Conservation (phyloP, 306 rosid genomes). For the Dryas octopetala region DNA sequence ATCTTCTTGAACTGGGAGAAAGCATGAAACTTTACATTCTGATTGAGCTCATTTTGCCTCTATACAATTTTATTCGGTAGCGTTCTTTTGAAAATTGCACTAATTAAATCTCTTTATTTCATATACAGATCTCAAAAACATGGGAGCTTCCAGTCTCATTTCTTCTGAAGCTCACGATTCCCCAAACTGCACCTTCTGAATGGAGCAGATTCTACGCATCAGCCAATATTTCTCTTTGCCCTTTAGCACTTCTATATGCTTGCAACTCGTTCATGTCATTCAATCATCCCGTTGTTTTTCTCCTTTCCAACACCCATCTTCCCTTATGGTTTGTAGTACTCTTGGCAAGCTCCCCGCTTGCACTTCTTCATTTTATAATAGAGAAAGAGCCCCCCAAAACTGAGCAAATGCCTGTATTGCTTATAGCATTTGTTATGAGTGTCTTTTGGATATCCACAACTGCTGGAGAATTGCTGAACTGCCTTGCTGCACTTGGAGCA, state of each 20-base stretch:
- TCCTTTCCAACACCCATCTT: slow-evolving; percentile 66
- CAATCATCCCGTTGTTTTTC: slow-evolving; percentile 71
- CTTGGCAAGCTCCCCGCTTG: slow-evolving; percentile 71
- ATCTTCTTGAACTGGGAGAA: slow-evolving; percentile 9
- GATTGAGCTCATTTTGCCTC: not conserved
- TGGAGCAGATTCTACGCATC: slow-evolving; percentile 86
- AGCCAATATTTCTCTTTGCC: slow-evolving; percentile 84
- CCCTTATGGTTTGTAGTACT: slow-evolving; percentile 87
- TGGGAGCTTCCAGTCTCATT: slow-evolving; percentile 72
- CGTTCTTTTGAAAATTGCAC: slow-evolving; percentile 22
- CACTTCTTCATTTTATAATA: slow-evolving; percentile 59
- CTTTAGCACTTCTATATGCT: slow-evolving; percentile 68
- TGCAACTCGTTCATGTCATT: slow-evolving; percentile 73
- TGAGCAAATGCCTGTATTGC: slow-evolving; percentile 68
- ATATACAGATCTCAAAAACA: slow-evolving; percentile 54
- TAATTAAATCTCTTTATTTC: slow-evolving; percentile 22
- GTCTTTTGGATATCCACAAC: slow-evolving; percentile 91
- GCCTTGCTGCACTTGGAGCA: slow-evolving; percentile 71
- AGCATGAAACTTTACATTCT: not conserved
- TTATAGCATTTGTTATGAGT: slow-evolving; percentile 85
- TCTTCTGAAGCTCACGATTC: slow-evolving; percentile 80
- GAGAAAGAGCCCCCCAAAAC: slow-evolving; percentile 88
- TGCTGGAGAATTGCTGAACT: slow-evolving; percentile 87
- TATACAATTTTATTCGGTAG: not conserved
- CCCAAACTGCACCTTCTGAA: slow-evolving; percentile 67